Base-by-base conservation (phyloP, 2,329 filamentous ascomycete genomes). In the Blumeriella jaapii region DNA sequence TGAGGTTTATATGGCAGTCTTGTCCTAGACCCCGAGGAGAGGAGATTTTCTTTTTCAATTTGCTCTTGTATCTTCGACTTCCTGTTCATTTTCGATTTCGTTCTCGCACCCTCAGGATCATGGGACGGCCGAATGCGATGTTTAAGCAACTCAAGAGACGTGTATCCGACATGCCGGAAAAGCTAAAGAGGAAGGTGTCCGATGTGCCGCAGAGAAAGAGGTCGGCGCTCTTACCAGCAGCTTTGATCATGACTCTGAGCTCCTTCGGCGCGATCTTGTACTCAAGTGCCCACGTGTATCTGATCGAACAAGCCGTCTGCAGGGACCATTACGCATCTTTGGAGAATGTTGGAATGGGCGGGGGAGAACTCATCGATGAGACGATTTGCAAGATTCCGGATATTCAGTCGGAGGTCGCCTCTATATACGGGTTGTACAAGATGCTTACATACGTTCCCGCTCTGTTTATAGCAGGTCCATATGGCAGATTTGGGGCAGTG, bases 251-350 rank as follows among this genome's bases (percentile, higher is more conserved):
- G 10, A 31, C 36, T 15, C 12, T 41, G 3, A 32, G 35, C 2
- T 30, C 38, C 13, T 41, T 44, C 25, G 32, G 38, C 10, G 13
- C 16, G 13, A 36, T 34, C 9, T 34, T 40, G n/a, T 17, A 43
- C 22, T 13, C 22, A 11, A 39, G 31, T n/a, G 35, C 43, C 2
- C 36, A 41, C 29, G 33, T 46, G 3, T 46, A 46, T 29, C 29
- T 46, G 18, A 40, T 40, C 8, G 43, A 46, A 25, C 43, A 46
- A 18, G 32, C 28, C 12, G 34, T 41, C 4, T 46, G 43, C 20
- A 34, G 36, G 24, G 35, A 41, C 27, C 23, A 46, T 20, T 46
- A 37, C 15, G 20, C 12, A 10, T n/a, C 12, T 8, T 20, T 24
- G 14, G 34, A 46, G 6, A 34, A 38, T 19, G 3, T 9, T 13